Conservation (phyloP, 805 yeast genomes). For the Brettanomyces custersianus region DNA sequence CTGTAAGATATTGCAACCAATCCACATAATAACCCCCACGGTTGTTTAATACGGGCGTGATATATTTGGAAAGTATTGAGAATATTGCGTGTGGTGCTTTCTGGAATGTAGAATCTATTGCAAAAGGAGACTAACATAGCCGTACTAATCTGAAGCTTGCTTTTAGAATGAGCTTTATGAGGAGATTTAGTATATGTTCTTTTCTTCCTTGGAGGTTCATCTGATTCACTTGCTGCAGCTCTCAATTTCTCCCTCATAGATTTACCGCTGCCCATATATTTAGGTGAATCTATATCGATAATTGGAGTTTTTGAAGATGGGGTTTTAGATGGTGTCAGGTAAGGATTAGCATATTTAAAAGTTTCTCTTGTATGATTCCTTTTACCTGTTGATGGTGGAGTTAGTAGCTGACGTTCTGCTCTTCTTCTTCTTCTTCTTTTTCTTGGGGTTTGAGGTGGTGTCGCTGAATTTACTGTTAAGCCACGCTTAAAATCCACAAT, state of each 20-base stretch:
- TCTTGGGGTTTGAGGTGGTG: slow-evolving; percentile 14
- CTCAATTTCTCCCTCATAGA: neutral
- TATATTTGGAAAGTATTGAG: slow-evolving; percentile 42
- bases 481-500: slow-evolving; percentile 37
- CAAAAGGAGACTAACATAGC: slow-evolving; percentile 40
- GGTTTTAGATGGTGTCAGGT: slow-evolving; percentile 15
- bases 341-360: slow-evolving; percentile 1
- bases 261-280: neutral
- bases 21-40: slow-evolving; percentile 67
- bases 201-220: neutral
- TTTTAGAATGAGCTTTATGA: neutral
- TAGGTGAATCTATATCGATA: slow-evolving; percentile 1
- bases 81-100: slow-evolving; percentile 39
- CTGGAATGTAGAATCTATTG: slow-evolving; percentile 56
- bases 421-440: slow-evolving; percentile 2
- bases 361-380: neutral
- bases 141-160: slow-evolving; percentile 19
- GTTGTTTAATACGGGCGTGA: slow-evolving; percentile 45
- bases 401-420: neutral
- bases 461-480: slow-evolving; percentile 18
- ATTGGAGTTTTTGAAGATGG: slow-evolving; percentile 5
- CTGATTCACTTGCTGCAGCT: slow-evolving; percentile 2
- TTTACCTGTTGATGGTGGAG: neutral
- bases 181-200: slow-evolving; percentile 1
- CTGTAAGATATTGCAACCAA: slow-evolving; percentile 50